Conservation (phyloP, 1,284 basidiomycete species). For the Coniferiporia sulphurascens region DNA sequence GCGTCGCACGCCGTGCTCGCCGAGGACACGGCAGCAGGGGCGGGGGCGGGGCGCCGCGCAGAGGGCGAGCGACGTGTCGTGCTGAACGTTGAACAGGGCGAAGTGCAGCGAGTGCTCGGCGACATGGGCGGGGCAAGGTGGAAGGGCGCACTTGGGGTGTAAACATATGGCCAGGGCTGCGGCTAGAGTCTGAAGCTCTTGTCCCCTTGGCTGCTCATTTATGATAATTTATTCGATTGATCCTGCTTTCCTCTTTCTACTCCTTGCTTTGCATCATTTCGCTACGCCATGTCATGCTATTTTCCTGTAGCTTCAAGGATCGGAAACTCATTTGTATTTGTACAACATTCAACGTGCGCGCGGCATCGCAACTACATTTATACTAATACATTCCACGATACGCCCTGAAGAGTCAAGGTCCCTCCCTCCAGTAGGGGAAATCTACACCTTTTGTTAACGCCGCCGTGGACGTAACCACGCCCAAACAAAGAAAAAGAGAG, state of each 20-base stretch:
- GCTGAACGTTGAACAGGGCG: conserved; percentile 64
- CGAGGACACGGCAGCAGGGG: conserved; percentile 50
- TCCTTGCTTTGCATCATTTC: background rate
- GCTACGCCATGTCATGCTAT: too few species aligned
- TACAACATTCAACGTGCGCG: too few species aligned
- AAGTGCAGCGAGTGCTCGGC: conserved; percentile 69
- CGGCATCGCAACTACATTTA: too few species aligned
- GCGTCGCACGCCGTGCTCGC: conserved; percentile 68
- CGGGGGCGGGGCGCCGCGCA: conserved; percentile 42
- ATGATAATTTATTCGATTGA: background rate
- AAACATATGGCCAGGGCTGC: too few species aligned
- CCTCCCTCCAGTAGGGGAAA: too few species aligned
- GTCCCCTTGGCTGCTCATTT: background rate
- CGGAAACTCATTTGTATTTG: too few species aligned
- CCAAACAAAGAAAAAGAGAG: too few species aligned
- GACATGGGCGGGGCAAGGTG: conserved; percentile 67
- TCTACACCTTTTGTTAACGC: too few species aligned
- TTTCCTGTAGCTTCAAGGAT: too few species aligned
- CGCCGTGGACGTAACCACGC: too few species aligned
- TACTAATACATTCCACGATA: too few species aligned
- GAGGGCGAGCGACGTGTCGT: conserved; percentile 57
- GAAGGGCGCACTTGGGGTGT: conserved; percentile 47
- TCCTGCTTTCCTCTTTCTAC: background rate
- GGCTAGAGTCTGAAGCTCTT: background rate
- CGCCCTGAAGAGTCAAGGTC: too few species aligned